These are phyloP conservation scores for Aspergillus versicolor DNA, from an alignment of 2,329 filamentous ascomycete species.

Conservation along the genomic window DNA sequence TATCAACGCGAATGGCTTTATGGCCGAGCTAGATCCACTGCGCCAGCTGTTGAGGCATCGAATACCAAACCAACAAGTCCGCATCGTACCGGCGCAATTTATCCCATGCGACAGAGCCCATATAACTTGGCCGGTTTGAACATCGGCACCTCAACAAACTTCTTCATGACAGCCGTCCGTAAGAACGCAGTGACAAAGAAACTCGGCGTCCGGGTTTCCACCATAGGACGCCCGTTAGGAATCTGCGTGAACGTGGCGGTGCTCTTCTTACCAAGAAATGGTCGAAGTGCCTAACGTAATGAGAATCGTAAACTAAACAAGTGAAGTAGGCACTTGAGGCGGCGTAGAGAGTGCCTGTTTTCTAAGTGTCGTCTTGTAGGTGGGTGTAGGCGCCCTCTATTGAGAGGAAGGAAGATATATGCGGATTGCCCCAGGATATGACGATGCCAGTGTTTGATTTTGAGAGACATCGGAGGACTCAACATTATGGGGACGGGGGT, in stretches of 20 bases:
- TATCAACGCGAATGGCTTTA: constrained; percentile 30
- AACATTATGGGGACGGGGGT: too few relatives aligned
- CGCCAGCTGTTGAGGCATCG: constrained; percentile 17
- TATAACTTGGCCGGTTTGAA: constrained; percentile 48
- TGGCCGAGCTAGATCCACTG: not conserved
- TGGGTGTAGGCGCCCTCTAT: too few relatives aligned
- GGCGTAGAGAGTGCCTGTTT: too few relatives aligned
- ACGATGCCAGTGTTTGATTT: too few relatives aligned
- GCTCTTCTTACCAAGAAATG: constrained; percentile 39
- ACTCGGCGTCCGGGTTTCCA: constrained; percentile 44
- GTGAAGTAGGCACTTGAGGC: not conserved
- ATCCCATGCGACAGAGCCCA: constrained; percentile 42
- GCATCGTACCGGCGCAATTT: constrained; percentile 45
- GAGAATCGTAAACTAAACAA: not conserved
- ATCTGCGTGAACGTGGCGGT: constrained; percentile 40
- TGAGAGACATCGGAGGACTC: too few relatives aligned
- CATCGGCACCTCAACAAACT: constrained; percentile 47
- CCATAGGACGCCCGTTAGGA: constrained; percentile 43
- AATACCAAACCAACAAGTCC: constrained; percentile 47
- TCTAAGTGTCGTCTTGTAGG: too few relatives aligned
- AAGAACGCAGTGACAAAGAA: constrained; percentile 23
- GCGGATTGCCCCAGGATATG: too few relatives aligned
- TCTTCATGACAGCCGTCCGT: constrained; percentile 34
- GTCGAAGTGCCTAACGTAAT: constrained; percentile 14
- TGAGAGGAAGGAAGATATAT: too few relatives aligned